Evolutionary conservation across 2,329 filamentous ascomycete genomes (phyloP), one percentile per base, ranked within the genome.

Genomic region (Cercospora sesami): DNA sequence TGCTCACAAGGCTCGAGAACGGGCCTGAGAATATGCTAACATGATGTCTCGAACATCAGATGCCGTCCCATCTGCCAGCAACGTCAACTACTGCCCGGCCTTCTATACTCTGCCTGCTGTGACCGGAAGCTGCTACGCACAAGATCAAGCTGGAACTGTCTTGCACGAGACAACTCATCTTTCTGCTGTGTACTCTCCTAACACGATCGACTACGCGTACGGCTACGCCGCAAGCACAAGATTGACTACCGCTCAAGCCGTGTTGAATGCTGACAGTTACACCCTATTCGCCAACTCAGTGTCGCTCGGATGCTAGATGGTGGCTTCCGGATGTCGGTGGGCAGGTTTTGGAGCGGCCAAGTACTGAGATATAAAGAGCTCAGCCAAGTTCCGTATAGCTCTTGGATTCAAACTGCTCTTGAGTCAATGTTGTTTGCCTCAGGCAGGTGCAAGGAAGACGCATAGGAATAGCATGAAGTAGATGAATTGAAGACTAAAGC

Each of bases 61-160:
- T 33, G 53, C 53, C 10, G 53, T 58, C 53, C 53, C 53, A 28
- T 58, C 53, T 58, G 53, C 53, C 23, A 58, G 26, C 53, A 58
- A 58, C 28, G 26, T 58, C 28, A 58, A 58, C 53, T 58, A 58
- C 53, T 58, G 53, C 7, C 53, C 53, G n/a, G 26, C 53, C 53
- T 58, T 58, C 4, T 58, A 58, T 3, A 58, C 10, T 28, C 16
- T 58, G 12, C 53, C 53, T 16, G 53, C 53, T 10, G 53, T 58
- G 26, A 33, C 53, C 8, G 53, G 53, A 31, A 28, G 21, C 21
- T 58, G 53, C 18, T 58, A 16, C 23, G 53, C 53, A 16, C 53
- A 58, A 31, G 53, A 58, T 58, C 53, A 58, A 28, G 53, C 53
- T 30, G 53, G 53, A 9, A 58, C 53, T 30, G 53, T 58, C 30